Base-by-base conservation (phyloP, 225 moss, liverwort and hornwort species). In the Physcomitrellopsis africana region DNA sequence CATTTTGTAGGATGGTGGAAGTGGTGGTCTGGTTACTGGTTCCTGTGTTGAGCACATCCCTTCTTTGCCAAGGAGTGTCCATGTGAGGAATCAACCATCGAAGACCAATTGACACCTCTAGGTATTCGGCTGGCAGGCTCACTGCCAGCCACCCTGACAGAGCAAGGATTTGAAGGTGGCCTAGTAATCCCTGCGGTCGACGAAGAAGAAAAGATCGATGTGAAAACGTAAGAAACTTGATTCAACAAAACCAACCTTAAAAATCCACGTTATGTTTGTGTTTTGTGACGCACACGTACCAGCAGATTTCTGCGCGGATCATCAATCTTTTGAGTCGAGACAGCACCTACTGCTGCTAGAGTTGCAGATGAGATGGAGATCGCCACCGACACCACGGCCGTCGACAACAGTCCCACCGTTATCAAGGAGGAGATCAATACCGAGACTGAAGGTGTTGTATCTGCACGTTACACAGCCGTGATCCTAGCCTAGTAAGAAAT, bases 101-200 rank as follows among this genome's bases (percentile, higher is more conserved):
- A 69, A 96, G 83, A 63, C 92, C 94, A 63, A 82, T 91, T 51
- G 82, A 70, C 59, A 91, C 90, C 77, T 91, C 96, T 59, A 58
- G 77, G 76, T 91, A 96, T 66, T 92, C 81, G 44, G 89, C 83
- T 15, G 96, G 91, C 69, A 92, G 74, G 76, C 89, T 96, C 49
- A 86, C 88, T 49, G 85, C 85, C 63, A 96, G 74, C 90, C 90
- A 94, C 73, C 92, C 89, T 2, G 96, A 91, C 11, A 96, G 66
- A 19, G 94, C 94, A 67, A 96, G 71, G 24, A 94, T 79, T 84
- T 96, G 96, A 37, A 96, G 92, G 81, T 96, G 96, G 57, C 87
- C 85, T 55, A 85, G 82, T 81, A 96, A 89, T 19, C 94, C 94
- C 96, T 96, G 87, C 68, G 68, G 49, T 42, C 48, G 27, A 64